These are phyloP conservation scores for Pyricularia sp. DNA, from an alignment of 2,329 filamentous ascomycete genomes.

Conservation along the genomic window DNA sequence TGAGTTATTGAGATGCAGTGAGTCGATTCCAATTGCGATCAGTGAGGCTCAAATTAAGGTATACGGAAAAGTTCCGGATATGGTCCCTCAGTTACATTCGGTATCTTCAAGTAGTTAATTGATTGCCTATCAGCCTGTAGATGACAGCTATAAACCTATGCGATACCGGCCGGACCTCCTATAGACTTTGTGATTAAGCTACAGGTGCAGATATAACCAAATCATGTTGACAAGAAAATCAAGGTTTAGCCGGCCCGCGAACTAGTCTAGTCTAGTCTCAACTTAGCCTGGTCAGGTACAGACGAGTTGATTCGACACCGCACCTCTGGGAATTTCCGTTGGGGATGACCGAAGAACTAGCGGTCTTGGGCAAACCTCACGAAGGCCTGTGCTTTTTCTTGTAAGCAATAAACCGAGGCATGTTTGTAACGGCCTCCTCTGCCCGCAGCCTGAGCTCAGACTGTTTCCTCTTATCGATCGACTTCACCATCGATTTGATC, in stretches of 20 bases:
- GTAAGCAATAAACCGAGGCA: conserved; percentile 53
- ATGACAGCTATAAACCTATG: neutral
- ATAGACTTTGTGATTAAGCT: no score
- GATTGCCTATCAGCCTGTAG: neutral
- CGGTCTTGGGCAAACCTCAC: neutral
- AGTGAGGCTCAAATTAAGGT: neutral
- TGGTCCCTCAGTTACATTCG: neutral
- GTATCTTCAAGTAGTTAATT: neutral
- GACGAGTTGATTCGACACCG: neutral
- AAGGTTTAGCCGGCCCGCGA: neutral
- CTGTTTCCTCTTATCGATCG: conserved; percentile 49
- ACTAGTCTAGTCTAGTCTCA: neutral
- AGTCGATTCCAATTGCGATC: no score
- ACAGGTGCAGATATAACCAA: no score
- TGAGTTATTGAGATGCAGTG: no score
- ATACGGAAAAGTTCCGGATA: neutral
- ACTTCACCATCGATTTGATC: conserved; percentile 46
- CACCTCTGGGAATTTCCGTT: neutral
- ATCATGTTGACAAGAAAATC: no score
- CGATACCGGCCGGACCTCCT: no score
- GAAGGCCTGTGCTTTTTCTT: conserved; percentile 43
- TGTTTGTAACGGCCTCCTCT: conserved; percentile 52
- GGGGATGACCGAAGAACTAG: neutral
- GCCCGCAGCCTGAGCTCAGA: conserved; percentile 47
- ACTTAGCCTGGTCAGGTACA: neutral